These are phyloP conservation scores for Eutrema japonicum DNA, from an alignment of 345 rosid genomes.

Conservation along the genomic window DNA sequence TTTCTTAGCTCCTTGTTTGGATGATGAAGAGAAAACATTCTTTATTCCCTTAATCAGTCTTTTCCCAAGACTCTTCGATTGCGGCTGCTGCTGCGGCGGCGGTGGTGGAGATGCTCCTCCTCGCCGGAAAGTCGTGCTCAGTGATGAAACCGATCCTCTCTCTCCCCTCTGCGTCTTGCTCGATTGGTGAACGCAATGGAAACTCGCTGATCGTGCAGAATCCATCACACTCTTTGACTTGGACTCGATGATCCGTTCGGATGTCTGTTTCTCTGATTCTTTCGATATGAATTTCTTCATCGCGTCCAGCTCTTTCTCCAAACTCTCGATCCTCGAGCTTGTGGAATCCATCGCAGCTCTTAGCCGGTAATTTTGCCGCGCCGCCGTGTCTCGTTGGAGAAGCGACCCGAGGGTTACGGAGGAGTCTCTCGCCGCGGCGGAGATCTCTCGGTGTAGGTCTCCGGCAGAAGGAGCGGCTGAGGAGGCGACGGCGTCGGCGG, in stretches of 20 bases:
- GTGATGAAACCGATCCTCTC: conserved; percentile 52
- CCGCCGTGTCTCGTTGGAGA: conserved; percentile 68
- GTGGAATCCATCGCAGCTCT: conserved; percentile 76
- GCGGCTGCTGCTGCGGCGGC: not conserved
- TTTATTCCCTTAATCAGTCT: conserved; percentile 65
- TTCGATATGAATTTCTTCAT: conserved; percentile 61
- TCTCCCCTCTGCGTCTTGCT: conserved; percentile 54
- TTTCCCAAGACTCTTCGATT: conserved; percentile 48
- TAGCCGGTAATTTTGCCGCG: conserved; percentile 58
- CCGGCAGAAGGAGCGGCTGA: not conserved
- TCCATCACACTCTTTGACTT: conserved; percentile 42
- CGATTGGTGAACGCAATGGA: conserved; percentile 49
- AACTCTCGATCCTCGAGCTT: conserved; percentile 58
- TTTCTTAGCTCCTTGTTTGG: conserved; percentile 48
- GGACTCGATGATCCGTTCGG: conserved; percentile 5
- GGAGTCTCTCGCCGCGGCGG: conserved; percentile 6
- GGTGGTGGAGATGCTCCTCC: conserved; percentile 23
- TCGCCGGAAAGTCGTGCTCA: conserved; percentile 49
- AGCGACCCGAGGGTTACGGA: conserved; percentile 65
- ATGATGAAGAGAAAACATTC: conserved; percentile 50
- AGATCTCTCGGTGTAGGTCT: not conserved
- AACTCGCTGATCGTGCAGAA: conserved; percentile 65
- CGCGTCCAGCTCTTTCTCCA: conserved; percentile 67
- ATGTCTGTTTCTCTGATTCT: conserved; percentile 38
- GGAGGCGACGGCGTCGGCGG: conserved; percentile 26